Evolutionary conservation across 2,329 filamentous ascomycete species (phyloP), one percentile per base, ranked within the genome.

Genomic region (Fusarium poae): DNA sequence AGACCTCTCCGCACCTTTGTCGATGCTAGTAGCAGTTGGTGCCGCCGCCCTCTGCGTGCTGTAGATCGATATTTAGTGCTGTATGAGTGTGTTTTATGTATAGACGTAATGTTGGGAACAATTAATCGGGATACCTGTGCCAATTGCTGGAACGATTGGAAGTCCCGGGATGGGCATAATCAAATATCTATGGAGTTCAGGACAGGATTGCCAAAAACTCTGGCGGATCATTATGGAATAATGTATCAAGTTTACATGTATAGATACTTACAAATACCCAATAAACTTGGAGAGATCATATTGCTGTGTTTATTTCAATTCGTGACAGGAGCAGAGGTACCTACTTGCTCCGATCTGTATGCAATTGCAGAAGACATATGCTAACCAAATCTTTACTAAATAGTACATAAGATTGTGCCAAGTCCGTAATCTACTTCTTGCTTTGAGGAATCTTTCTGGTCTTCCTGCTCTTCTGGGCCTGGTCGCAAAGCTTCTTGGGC

Each of bases 401-500:
- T 34, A 49, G 34, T 56, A 44, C 39, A 44, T 27, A 25, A 21
- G 27, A 7, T 34, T 18, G n/a, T 20, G 16, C 6, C 11, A 43
- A 42, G 6, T n/a, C 15, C 8, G 32, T 40, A 30, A 15, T 18
- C 46, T 21, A 62, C 29, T 68, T 15, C 35, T 65, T 64, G 39
- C 52, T 50, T 10, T 45, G 25, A 23, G 73, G 73, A 49, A 72
- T 55, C 57, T 86, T 85, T 78, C 87, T 83, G 77, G 80, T 83
- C 55, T 80, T 80, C 68, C 88, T 79, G 3, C 80, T 79, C 70
- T 91, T 88, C 76, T 88, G 83, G 42, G 93, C 94, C 71, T 83
- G 79, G 73, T 88, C 87, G 80, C 94, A 97, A 72, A 97, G 81
- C 77, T 85, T 81, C 76, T 86, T 86, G 74, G 82, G 82, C 7